phyloP scores from a whole-genome alignment of 2,329 filamentous ascomycete species.

The Arthroderma sp. region DNA sequence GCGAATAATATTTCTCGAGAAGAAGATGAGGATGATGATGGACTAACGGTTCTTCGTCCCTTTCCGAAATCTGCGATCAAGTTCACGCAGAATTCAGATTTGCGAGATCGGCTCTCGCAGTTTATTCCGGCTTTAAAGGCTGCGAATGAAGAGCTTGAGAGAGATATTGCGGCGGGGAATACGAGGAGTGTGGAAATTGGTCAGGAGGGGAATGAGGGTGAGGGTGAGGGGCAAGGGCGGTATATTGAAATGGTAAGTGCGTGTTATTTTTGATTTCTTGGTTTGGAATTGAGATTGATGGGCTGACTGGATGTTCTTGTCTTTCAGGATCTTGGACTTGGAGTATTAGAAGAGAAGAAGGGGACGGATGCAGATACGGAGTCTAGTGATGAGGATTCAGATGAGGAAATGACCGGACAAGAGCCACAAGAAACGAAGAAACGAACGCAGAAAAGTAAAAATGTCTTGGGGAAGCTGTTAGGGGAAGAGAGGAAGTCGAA shows the following conservation, averaged over 20 bases:
- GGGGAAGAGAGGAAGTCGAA: slow-evolving; percentile 18
- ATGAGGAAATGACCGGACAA: background rate
- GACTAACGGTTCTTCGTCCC: slow-evolving; percentile 13
- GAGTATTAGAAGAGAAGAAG: slow-evolving; percentile 30
- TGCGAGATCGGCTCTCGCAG: slow-evolving; percentile 25
- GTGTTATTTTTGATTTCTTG: background rate
- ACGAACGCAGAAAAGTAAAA: slow-evolving; percentile 12
- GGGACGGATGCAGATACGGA: slow-evolving; percentile 12
- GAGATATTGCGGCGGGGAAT: slow-evolving; percentile 23
- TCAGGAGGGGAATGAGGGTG: slow-evolving; percentile 1
- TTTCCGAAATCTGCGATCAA: slow-evolving; percentile 22
- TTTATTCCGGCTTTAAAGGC: slow-evolving; percentile 31
- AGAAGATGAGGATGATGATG: slow-evolving; percentile 4
- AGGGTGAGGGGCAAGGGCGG: slow-evolving; percentile 3
- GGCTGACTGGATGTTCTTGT: slow-evolving; percentile 2
- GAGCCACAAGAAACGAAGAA: background rate
- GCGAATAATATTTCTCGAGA: background rate
- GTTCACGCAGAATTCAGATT: slow-evolving; percentile 15
- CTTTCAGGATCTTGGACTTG: slow-evolving; percentile 29
- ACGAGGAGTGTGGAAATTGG: slow-evolving; percentile 7
- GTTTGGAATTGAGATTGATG: background rate
- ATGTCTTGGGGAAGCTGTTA: slow-evolving; percentile 26
- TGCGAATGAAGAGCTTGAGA: slow-evolving; percentile 30
- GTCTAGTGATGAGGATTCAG: slow-evolving; percentile 4
- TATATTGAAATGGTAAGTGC: slow-evolving; percentile 13